A percentile compares a stretch with the other conserved stretches of the same genome.
Conservation (phyloP, 2,329 filamentous ascomycete genomes). For the Lachnellula arida region DNA sequence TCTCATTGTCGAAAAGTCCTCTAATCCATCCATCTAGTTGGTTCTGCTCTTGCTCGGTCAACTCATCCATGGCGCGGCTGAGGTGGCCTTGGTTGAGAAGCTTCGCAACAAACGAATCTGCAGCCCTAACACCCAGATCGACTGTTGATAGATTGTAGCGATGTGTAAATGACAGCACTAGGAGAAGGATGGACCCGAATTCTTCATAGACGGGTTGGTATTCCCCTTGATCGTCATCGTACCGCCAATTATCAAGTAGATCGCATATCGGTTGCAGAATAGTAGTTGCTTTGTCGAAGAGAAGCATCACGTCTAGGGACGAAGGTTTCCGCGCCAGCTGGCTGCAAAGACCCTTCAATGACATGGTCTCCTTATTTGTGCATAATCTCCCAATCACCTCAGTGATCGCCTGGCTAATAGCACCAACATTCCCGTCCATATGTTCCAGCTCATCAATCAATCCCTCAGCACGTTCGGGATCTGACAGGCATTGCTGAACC, state of each 20-base stretch:
- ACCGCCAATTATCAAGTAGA: slow-evolving; percentile 72
- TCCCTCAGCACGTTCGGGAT: slow-evolving; percentile 69
- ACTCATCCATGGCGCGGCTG: slow-evolving; percentile 51
- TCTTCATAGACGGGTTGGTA: slow-evolving; percentile 85
- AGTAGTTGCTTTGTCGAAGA: slow-evolving; percentile 67
- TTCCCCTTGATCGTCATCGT: slow-evolving; percentile 79
- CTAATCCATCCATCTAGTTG: slow-evolving; percentile 72
- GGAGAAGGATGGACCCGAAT: slow-evolving; percentile 70
- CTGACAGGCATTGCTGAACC: slow-evolving; percentile 70
- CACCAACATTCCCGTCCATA: slow-evolving; percentile 87
- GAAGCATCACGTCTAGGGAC: slow-evolving; percentile 67
- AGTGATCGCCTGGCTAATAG: slow-evolving; percentile 72
- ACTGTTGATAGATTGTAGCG: slow-evolving; percentile 63
- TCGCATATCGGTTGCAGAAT: slow-evolving; percentile 70
- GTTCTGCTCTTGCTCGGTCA: slow-evolving; percentile 58
- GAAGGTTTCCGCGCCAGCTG: slow-evolving; percentile 68
- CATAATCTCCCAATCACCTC: slow-evolving; percentile 70
- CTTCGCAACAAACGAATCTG: slow-evolving; percentile 64
- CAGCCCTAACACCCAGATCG: slow-evolving; percentile 56
- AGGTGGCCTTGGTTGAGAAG: slow-evolving; percentile 57
- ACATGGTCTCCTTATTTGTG: slow-evolving; percentile 70
- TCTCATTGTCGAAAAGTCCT: slow-evolving; percentile 71
- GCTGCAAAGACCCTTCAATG: slow-evolving; percentile 69
- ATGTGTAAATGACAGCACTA: slow-evolving; percentile 70
- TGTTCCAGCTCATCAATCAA: slow-evolving; percentile 79